Base-by-base conservation (phyloP, 805 yeast species). In the Barnettozyma wickerhamii region DNA sequence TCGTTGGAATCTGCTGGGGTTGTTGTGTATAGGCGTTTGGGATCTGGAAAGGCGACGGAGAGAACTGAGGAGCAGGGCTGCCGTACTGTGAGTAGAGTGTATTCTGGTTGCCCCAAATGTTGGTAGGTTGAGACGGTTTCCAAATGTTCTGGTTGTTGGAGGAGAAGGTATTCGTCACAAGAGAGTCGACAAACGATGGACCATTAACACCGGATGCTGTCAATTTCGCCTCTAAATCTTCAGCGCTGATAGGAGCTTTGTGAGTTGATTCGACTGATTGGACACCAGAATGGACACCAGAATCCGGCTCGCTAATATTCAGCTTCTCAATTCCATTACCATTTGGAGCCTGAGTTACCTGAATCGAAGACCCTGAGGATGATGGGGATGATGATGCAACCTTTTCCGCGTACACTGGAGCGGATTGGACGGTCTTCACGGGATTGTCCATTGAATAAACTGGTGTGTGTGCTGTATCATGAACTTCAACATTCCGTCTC, bases 151-250 rank as follows among this genome's bases (percentile, higher is more conserved):
- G 37, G 9, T 23, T 30, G 18, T 26, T 21, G 23, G 32, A 17
- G 6, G 37, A 21, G 19, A 31, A 27, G 7, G 43, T 26, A 26
- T 35, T 31, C 18, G 42, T 39, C 12, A 31, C 19, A 15, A 33
- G 13, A 2, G 42, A 34, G 18, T 40, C 37, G 13, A 34, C 30
- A 12, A 40, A 34, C 6, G 42, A 30, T 4, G 17, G n/a, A 19
- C 23, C 28, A 20, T 12, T 33, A 34, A 20, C 21, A n/a, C 4
- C 21, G 10, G 15, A 20, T 10, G 20, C 35, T 6, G 40, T 32
- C 7, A 45, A 18, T 27, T 38, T 43, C 2, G 44, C 39, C 21
- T 44, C 48, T n/a, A 45, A 13, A 5, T 47, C 46, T 27, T 45
- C 50, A 3, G 48, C 42, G 19, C 32, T 44, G 19, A 41, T n/a